Conservation (phyloP, 2,329 filamentous ascomycete genomes). For the Dryadomyces sulphureus region DNA sequence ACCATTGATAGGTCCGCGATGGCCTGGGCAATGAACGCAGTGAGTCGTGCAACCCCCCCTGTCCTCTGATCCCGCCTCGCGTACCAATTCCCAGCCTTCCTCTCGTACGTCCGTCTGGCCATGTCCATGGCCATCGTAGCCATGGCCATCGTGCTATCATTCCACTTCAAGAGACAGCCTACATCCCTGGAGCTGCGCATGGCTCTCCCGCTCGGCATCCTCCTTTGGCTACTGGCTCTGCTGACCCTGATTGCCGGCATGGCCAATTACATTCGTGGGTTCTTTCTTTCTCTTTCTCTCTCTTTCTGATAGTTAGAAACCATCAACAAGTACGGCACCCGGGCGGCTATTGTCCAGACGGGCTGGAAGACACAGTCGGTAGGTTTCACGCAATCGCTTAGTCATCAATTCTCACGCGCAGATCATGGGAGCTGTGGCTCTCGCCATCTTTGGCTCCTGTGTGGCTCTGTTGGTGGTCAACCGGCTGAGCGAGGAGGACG, state of each 20-base stretch:
- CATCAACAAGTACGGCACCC: conserved; percentile 65
- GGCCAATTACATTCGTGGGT: conserved; percentile 69
- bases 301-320: conserved; percentile 28
- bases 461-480: conserved; percentile 43
- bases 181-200: conserved; percentile 57
- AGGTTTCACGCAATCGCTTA: conserved; percentile 12
- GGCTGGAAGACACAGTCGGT: conserved; percentile 88
- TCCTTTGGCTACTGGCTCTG: conserved; percentile 77
- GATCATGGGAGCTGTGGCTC: conserved; percentile 47
- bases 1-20: conserved; percentile 31
- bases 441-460: conserved; percentile 51
- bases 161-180: conserved; percentile 70
- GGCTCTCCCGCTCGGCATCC: conserved; percentile 66
- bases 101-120: conserved; percentile 79
- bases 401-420: conserved; percentile 15
- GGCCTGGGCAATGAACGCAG: conserved; percentile 69
- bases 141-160: conserved; percentile 81
- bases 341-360: conserved; percentile 73
- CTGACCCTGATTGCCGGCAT: conserved; percentile 65
- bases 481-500: conserved; percentile 16
- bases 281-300: background rate
- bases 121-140: conserved; percentile 86
- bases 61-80: background rate
- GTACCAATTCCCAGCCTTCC: conserved; percentile 41
- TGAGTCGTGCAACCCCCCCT: conserved; percentile 15